phyloP scores from a whole-genome alignment of 371 early-diverging fungal genomes.

The Rhizopus delemar region DNA sequence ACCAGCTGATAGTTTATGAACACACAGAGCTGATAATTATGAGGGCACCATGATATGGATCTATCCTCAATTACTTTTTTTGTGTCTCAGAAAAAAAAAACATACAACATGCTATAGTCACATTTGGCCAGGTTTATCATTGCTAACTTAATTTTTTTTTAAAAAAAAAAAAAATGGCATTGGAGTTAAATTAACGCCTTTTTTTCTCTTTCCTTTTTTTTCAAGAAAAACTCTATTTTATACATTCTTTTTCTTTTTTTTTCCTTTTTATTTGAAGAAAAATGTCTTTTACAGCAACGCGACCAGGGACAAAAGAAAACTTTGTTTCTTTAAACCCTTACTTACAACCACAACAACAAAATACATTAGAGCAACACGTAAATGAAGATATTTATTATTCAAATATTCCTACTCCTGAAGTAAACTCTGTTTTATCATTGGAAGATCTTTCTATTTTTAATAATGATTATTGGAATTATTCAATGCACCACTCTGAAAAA shows the following conservation, averaged over 20 bases:
- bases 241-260: conserved; percentile 5
- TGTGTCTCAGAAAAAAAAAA: conserved; percentile 27
- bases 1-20: conserved; percentile 16
- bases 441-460: conserved; percentile 16
- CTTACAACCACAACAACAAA: neutral
- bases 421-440: conserved; percentile 9
- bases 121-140: conserved; percentile 28
- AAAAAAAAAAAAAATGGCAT: conserved; percentile 1
- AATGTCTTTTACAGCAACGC: neutral
- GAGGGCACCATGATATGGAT: conserved; percentile 31
- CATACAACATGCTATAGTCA: conserved; percentile 30
- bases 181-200: conserved; percentile 16
- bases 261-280: neutral
- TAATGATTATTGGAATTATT: conserved; percentile 7
- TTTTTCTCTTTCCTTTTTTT: conserved; percentile 17
- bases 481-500: conserved; percentile 4
- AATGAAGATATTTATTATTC: neutral
- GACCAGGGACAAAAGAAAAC: conserved; percentile 1
- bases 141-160: conserved; percentile 13
- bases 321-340: conserved; percentile 2
- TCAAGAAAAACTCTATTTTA: neutral
- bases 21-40: conserved; percentile 5
- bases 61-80: conserved; percentile 19
- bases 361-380: conserved; percentile 1
- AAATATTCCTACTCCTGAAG: neutral